Conservation (phyloP, 2,329 filamentous ascomycete species). For the Neocatenulostroma microsporum region DNA sequence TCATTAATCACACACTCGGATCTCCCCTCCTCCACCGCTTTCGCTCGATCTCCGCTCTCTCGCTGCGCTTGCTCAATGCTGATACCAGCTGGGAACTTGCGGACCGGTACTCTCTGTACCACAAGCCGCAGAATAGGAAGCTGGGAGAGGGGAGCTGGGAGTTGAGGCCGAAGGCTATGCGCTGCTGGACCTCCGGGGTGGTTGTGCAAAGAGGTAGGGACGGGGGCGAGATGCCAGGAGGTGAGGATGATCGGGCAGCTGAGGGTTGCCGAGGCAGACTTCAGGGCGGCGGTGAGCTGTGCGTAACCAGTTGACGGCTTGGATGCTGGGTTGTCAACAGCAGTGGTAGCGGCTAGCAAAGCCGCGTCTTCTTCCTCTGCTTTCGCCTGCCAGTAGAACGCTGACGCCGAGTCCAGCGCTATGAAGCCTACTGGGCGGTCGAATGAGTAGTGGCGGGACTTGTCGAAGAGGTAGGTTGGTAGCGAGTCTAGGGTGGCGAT, state of each 20-base stretch:
- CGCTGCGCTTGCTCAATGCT: slow-evolving; percentile 32
- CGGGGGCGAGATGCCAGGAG: slow-evolving; percentile 11
- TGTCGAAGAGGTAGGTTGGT: slow-evolving; percentile 44
- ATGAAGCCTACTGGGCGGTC: slow-evolving; percentile 43
- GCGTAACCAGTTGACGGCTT: no score
- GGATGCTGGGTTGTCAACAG: background rate
- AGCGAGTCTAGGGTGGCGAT: slow-evolving; percentile 43
- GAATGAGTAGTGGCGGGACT: slow-evolving; percentile 38
- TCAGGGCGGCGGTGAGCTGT: slow-evolving; percentile 17
- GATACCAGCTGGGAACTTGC: slow-evolving; percentile 31
- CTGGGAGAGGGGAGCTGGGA: slow-evolving; percentile 28
- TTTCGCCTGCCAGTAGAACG: slow-evolving; percentile 50
- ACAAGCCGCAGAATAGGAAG: slow-evolving; percentile 21
- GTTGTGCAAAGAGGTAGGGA: slow-evolving; percentile 4
- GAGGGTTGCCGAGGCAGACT: slow-evolving; percentile 13
- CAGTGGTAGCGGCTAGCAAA: slow-evolving; percentile 3
- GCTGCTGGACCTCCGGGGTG: background rate
- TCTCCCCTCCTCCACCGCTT: slow-evolving; percentile 29
- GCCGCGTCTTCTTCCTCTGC: slow-evolving; percentile 31
- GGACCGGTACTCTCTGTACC: slow-evolving; percentile 27
- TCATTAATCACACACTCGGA: slow-evolving; percentile 29
- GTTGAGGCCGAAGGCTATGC: slow-evolving; percentile 14
- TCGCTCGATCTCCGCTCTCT: slow-evolving; percentile 30
- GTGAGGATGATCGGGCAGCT: slow-evolving; percentile 23
- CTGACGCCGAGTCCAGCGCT: slow-evolving; percentile 47